phyloP scores from a whole-genome alignment of 805 yeast species.

The Wickerhamiella bombiphila region DNA sequence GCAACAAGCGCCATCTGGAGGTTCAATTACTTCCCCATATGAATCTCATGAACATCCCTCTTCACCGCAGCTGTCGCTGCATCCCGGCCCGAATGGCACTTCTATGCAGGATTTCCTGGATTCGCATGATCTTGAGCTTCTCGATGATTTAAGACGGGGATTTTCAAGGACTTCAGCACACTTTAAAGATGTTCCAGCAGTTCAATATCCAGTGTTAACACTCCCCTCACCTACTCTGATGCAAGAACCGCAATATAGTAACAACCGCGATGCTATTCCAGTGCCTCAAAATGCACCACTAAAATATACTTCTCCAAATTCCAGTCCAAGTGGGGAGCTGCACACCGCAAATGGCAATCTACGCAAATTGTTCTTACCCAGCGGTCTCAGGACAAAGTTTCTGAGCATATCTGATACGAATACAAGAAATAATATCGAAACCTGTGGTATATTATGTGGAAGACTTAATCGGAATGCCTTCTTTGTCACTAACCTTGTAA shows the following conservation, averaged over 20 bases:
- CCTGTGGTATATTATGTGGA: constrained; percentile 56
- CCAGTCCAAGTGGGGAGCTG: neutral
- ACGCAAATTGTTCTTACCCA: constrained; percentile 38
- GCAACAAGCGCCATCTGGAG: neutral
- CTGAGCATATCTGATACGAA: constrained; percentile 34
- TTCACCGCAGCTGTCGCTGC: no score
- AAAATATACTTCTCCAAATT: neutral
- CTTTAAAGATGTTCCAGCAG: neutral
- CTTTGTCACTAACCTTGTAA: constrained; percentile 44
- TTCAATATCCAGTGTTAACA: neutral
- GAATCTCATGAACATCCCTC: neutral
- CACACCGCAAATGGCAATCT: constrained; percentile 17
- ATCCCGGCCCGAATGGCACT: no score
- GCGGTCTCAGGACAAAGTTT: constrained; percentile 30
- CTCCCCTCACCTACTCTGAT: no score
- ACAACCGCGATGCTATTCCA: no score
- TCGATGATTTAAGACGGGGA: neutral
- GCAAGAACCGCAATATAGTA: no score
- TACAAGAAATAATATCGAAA: constrained; percentile 39
- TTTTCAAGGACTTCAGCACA: no score
- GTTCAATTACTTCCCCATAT: neutral
- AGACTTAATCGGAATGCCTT: constrained; percentile 46
- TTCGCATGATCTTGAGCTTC: neutral
- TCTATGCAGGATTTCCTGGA: no score
- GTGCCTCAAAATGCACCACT: neutral